phyloP scores from a whole-genome alignment of 208 protist genomes.

The Phytomonas sp. region DNA sequence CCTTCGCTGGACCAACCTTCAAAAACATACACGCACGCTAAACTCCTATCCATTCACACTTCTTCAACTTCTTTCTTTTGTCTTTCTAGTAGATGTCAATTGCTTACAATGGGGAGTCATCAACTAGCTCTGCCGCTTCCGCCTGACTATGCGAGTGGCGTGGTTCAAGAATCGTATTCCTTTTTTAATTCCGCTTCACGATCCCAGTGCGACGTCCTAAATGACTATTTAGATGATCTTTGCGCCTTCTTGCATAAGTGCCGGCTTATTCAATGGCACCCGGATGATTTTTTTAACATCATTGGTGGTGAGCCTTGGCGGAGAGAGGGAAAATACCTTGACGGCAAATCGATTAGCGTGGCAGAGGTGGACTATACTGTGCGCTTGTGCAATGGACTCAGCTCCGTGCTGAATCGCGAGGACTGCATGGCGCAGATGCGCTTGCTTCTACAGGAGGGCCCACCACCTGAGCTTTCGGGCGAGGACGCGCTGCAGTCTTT shows the following conservation, averaged over 20 bases:
- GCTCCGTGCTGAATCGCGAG: conserved; percentile 17
- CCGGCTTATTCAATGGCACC: conserved; percentile 70
- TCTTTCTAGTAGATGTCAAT: background rate
- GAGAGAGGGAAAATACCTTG: background rate
- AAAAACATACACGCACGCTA: background rate
- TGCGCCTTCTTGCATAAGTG: conserved; percentile 42
- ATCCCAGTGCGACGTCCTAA: conserved; percentile 15
- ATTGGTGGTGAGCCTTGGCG: conserved; percentile 10
- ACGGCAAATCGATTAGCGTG: conserved; percentile 11
- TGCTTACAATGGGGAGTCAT: conserved; percentile 14
- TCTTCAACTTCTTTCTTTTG: background rate
- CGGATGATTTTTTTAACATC: conserved; percentile 66
- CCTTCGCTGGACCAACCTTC: background rate
- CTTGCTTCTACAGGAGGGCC: conserved; percentile 34
- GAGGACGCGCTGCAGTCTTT: conserved; percentile 17
- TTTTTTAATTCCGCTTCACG: conserved; percentile 16
- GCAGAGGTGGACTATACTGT: conserved; percentile 45
- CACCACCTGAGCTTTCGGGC: conserved; percentile 14
- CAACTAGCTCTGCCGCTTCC: conserved; percentile 61
- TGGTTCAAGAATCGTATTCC: conserved; percentile 27
- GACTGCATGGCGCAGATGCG: conserved; percentile 26
- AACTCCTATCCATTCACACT: background rate
- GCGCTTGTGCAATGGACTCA: conserved; percentile 36
- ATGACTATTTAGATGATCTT: conserved; percentile 60
- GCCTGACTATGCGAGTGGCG: conserved; percentile 18